Evolutionary conservation across 2,329 filamentous ascomycete genomes (phyloP).

Genomic region (Venturia pyrina): DNA sequence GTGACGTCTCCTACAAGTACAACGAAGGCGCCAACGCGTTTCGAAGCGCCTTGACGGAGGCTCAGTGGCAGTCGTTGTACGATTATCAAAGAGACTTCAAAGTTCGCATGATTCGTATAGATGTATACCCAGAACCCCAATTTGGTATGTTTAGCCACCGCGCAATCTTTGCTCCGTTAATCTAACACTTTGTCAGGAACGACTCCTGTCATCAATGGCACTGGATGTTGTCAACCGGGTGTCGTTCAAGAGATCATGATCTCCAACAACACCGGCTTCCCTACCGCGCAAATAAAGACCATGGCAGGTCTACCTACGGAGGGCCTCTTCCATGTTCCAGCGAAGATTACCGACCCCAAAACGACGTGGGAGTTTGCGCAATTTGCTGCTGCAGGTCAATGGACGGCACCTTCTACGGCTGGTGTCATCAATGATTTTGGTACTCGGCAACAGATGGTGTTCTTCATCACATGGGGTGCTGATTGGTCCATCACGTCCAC

Average conservation of each 20-base stretch:
- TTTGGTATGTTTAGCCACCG: constrained; percentile 29
- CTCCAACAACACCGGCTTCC: constrained; percentile 43
- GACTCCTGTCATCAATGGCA: constrained; percentile 24
- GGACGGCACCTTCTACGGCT: constrained; percentile 38
- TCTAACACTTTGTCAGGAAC: constrained; percentile 3
- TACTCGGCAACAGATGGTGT: constrained; percentile 51
- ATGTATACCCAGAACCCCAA: constrained; percentile 44
- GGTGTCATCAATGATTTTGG: constrained; percentile 48
- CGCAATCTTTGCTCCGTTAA: not conserved
- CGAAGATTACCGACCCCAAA: constrained; percentile 42
- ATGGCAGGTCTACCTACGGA: constrained; percentile 37
- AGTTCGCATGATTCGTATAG: constrained; percentile 50
- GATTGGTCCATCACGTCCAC: constrained; percentile 45
- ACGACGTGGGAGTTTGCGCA: constrained; percentile 46
- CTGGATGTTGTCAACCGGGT: constrained; percentile 38
- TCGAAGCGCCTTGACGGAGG: constrained; percentile 43
- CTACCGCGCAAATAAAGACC: constrained; percentile 44
- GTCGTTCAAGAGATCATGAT: constrained; percentile 45
- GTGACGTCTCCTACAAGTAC: constrained; percentile 47
- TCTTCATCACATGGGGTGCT: constrained; percentile 46
- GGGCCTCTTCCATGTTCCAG: constrained; percentile 50
- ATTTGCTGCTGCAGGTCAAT: constrained; percentile 38
- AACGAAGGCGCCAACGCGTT: constrained; percentile 25
- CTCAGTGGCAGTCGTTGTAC: constrained; percentile 47
- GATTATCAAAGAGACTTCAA: constrained; percentile 49